phyloP scores from a whole-genome alignment of 2,329 filamentous ascomycete genomes.

The Colletotrichum paranaense region DNA sequence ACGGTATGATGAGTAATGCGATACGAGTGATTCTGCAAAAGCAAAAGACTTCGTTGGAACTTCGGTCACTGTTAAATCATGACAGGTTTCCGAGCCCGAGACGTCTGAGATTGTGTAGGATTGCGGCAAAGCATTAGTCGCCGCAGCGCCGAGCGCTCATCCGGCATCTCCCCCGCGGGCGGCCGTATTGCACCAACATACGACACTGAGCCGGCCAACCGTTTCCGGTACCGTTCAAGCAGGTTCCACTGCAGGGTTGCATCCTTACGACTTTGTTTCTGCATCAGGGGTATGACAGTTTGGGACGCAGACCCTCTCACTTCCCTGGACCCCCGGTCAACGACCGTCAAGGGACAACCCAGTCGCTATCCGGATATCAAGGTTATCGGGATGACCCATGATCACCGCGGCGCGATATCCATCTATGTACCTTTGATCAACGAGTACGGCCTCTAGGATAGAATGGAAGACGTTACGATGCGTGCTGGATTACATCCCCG shows the following conservation, averaged over 20 bases:
- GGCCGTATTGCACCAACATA: slow-evolving; percentile 15
- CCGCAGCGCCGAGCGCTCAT: neutral
- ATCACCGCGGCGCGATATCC: neutral
- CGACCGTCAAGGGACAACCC: slow-evolving; percentile 14
- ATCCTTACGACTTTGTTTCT: slow-evolving; percentile 20
- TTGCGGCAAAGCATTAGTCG: slow-evolving; percentile 9
- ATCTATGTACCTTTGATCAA: slow-evolving; percentile 18
- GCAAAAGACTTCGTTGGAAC: neutral
- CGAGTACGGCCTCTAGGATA: neutral
- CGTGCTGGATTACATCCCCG: slow-evolving; percentile 17
- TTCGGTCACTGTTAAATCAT: slow-evolving; percentile 30
- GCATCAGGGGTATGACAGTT: slow-evolving; percentile 18
- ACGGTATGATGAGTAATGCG: slow-evolving; percentile 1
- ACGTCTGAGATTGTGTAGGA: neutral
- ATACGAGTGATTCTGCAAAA: neutral
- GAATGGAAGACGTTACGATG: neutral
- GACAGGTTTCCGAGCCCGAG: neutral
- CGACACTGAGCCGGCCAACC: slow-evolving; percentile 4
- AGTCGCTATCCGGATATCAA: slow-evolving; percentile 25
- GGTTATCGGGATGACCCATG: slow-evolving; percentile 32
- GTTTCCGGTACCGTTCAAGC: slow-evolving; percentile 26
- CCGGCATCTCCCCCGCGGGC: slow-evolving; percentile 23
- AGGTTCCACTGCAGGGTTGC: slow-evolving; percentile 26
- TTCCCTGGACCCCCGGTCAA: slow-evolving; percentile 9
- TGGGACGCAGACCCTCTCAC: slow-evolving; percentile 22